Evolutionary conservation across 257 asterid genomes (phyloP).

Genomic region (Solanum virginianum): DNA sequence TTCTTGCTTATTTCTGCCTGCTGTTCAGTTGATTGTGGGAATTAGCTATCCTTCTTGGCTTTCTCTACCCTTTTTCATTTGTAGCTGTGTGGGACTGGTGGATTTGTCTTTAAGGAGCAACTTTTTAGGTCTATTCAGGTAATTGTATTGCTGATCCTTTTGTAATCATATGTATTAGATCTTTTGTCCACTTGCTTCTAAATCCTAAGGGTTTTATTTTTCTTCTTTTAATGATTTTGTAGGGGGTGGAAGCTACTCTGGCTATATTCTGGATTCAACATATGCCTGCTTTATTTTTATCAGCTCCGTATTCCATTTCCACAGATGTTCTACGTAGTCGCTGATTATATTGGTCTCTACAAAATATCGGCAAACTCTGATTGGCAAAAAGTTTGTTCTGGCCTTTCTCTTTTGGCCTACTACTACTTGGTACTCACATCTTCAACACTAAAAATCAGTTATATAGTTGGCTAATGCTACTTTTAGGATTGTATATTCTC

Average conservation of each 20-base stretch:
- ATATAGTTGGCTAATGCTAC: background rate
- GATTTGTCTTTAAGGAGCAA: constrained; percentile 96
- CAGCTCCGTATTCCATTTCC: constrained; percentile 77
- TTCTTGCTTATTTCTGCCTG: constrained; percentile 91
- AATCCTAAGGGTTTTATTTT: constrained; percentile 23
- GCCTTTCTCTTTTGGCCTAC: constrained; percentile 67
- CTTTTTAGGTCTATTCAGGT: constrained; percentile 98
- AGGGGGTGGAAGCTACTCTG: constrained; percentile 99
- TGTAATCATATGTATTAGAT: background rate
- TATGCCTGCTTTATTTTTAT: constrained; percentile 66
- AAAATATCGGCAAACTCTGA: constrained; percentile 48
- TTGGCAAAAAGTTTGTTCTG: constrained; percentile 72
- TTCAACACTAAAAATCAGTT: constrained; percentile 6
- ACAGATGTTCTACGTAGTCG: constrained; percentile 25
- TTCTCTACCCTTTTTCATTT: constrained; percentile 81
- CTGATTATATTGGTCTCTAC: constrained; percentile 63
- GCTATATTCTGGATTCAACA: constrained; percentile 67
- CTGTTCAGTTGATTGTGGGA: constrained; percentile 86
- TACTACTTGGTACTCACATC: constrained; percentile 65
- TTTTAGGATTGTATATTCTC: background rate
- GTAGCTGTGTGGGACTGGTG: constrained; percentile 95
- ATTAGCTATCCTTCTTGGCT: constrained; percentile 99
- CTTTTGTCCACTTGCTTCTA: constrained; percentile 8
- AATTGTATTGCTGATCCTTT: background rate
- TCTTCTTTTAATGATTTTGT: constrained; percentile 15